phyloP scores from a whole-genome alignment of 176 grass and related monocot species.

The Oryza glumipatula region DNA sequence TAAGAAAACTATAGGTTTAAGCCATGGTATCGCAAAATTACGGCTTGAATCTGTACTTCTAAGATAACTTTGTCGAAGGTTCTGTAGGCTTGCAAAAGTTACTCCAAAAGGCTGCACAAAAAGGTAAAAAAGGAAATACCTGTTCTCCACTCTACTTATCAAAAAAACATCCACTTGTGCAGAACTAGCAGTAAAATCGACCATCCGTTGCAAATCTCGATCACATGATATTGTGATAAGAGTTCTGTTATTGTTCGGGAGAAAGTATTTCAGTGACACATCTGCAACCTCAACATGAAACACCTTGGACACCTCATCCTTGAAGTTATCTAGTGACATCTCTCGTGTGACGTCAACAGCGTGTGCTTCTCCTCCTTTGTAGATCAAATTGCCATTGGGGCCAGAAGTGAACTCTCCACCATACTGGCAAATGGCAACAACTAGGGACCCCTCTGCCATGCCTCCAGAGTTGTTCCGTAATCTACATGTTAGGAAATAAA shows the following conservation, averaged over 20 bases:
- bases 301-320: slow-evolving; percentile 75
- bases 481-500: neutral
- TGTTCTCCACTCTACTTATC: slow-evolving; percentile 82
- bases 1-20: neutral
- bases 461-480: neutral
- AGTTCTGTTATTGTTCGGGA: slow-evolving; percentile 81
- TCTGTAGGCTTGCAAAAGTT: neutral
- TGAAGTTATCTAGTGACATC: slow-evolving; percentile 73
- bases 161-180: slow-evolving; percentile 80
- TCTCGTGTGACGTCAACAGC: slow-evolving; percentile 73
- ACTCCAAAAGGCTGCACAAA: neutral
- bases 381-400: slow-evolving; percentile 69
- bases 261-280: slow-evolving; percentile 90
- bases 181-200: slow-evolving; percentile 81
- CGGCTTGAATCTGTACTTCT: neutral
- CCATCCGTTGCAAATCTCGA: slow-evolving; percentile 91
- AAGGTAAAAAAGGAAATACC: slow-evolving; percentile 42
- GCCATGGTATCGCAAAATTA: neutral
- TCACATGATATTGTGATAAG: slow-evolving; percentile 91
- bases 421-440: slow-evolving; percentile 89
- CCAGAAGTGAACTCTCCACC: slow-evolving; percentile 86
- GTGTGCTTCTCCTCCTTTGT: slow-evolving; percentile 93
- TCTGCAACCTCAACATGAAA: slow-evolving; percentile 74
- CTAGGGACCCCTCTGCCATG: slow-evolving; percentile 37
- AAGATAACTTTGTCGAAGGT: neutral